phyloP scores from a whole-genome alignment of 192 early-diverging fungal species.

The Lobosporangium transversale region DNA sequence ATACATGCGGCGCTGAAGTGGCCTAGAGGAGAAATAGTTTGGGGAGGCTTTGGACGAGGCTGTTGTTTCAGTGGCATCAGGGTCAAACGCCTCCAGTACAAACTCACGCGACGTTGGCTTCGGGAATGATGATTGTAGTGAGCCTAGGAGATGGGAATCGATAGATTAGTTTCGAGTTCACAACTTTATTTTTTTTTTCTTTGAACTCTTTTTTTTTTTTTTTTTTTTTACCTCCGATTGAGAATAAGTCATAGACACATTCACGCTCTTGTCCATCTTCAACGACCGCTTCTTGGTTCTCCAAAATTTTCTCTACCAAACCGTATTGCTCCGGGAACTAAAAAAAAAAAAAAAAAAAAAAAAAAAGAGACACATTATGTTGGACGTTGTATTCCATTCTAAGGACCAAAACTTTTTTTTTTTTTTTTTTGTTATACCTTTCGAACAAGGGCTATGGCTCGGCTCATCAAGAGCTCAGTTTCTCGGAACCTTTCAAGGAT shows the following conservation, averaged over 20 bases:
- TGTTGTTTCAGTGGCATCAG: not conserved
- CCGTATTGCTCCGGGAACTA: constrained; percentile 70
- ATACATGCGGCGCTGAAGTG: constrained; percentile 39
- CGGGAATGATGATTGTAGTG: constrained; percentile 57
- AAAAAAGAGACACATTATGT: not conserved
- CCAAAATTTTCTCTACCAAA: constrained; percentile 65
- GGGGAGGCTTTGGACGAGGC: not conserved
- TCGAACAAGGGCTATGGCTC: constrained; percentile 62
- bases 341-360: constrained; percentile 2
- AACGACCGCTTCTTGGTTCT: constrained; percentile 49
- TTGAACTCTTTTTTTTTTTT: too few species aligned
- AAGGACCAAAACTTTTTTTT: not conserved
- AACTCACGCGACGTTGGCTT: constrained; percentile 67
- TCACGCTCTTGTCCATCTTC: constrained; percentile 64
- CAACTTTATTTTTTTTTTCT: too few species aligned
- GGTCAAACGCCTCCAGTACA: constrained; percentile 52
- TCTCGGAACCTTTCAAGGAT: constrained; percentile 51
- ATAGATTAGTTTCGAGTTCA: too few species aligned
- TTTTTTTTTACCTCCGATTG: constrained; percentile 60
- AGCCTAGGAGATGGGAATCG: too few species aligned
- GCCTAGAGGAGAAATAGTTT: constrained; percentile 6
- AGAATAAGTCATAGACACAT: constrained; percentile 66
- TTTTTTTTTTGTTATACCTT: constrained; percentile 53
- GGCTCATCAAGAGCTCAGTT: constrained; percentile 59
- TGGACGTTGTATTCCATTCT: not conserved